Evolutionary conservation across 2,329 filamentous ascomycete species (phyloP).

Genomic region (Diaporthe velutina): DNA sequence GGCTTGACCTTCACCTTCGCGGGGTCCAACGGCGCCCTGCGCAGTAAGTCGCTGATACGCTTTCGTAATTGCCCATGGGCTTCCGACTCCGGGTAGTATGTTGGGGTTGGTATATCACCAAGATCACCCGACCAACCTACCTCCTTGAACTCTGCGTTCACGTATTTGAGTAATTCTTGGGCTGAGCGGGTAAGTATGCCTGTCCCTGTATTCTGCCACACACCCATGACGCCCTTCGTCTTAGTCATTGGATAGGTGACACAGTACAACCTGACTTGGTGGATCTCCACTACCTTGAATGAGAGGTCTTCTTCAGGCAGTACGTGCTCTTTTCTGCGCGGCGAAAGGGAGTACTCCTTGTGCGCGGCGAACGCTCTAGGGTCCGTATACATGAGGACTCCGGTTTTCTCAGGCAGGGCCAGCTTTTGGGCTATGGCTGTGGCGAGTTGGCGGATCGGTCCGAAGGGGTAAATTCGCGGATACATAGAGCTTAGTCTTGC

Average conservation of each 20-base stretch:
- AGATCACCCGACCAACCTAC: conserved; percentile 46
- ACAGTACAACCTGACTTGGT: conserved; percentile 57
- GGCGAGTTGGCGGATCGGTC: conserved; percentile 52
- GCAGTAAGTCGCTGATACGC: conserved; percentile 57
- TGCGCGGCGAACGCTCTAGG: conserved; percentile 46
- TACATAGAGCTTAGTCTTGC: conserved; percentile 57
- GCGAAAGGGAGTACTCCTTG: conserved; percentile 49
- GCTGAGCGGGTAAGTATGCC: conserved; percentile 61
- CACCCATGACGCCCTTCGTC: conserved; percentile 52
- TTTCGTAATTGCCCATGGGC: conserved; percentile 54
- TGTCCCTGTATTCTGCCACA: conserved; percentile 61
- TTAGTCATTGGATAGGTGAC: conserved; percentile 55
- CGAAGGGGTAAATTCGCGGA: conserved; percentile 60
- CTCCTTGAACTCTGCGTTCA: conserved; percentile 50
- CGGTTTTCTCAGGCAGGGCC: conserved; percentile 44
- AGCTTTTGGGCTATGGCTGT: conserved; percentile 51
- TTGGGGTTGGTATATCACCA: conserved; percentile 48
- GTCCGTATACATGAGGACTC: conserved; percentile 47
- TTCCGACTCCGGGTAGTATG: conserved; percentile 53
- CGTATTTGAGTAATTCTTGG: conserved; percentile 55
- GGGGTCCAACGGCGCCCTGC: conserved; percentile 53
- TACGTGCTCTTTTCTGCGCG: conserved; percentile 51
- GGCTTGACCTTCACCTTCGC: conserved; percentile 44
- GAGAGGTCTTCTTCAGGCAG: conserved; percentile 51
- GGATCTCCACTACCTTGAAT: conserved; percentile 57